These are phyloP conservation scores for Endoconidiophora laricicola DNA, from an alignment of 2,329 filamentous ascomycete genomes.

Conservation along the genomic window DNA sequence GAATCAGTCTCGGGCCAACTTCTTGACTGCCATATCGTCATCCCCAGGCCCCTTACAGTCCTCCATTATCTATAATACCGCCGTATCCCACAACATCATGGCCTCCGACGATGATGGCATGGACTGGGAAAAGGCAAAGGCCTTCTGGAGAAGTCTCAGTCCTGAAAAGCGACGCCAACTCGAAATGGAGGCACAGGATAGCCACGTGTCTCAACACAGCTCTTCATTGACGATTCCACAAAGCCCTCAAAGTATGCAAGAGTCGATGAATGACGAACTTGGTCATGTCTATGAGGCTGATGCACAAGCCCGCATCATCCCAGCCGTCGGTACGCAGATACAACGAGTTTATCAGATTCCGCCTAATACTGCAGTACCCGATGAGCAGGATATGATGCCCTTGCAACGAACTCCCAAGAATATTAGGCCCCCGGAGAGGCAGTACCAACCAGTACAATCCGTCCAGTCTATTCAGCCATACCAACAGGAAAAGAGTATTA, in stretches of 20 bases:
- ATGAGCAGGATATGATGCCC: too few species aligned
- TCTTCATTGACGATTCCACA: background rate
- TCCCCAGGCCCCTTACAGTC: background rate
- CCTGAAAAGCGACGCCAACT: slow-evolving; percentile 45
- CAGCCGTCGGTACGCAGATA: slow-evolving; percentile 1
- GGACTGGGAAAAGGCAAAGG: slow-evolving; percentile 52
- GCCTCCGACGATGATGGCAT: background rate
- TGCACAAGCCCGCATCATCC: slow-evolving; percentile 5
- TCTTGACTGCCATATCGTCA: background rate
- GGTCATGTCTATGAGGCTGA: slow-evolving; percentile 9
- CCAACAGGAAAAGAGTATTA: too few species aligned
- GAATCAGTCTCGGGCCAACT: background rate
- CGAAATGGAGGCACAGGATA: slow-evolving; percentile 33
- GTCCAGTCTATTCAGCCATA: too few species aligned
- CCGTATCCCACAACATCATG: slow-evolving; percentile 1
- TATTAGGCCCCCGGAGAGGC: too few species aligned
- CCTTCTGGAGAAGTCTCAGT: slow-evolving; percentile 52
- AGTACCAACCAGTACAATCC: background rate
- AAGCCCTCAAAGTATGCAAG: slow-evolving; percentile 5
- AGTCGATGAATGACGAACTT: slow-evolving; percentile 7
- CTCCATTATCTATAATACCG: background rate
- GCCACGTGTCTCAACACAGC: background rate
- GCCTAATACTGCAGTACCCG: background rate
- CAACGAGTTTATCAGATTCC: background rate
- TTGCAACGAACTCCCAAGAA: too few species aligned